phyloP scores from a whole-genome alignment of 78 protist species.

The Bodo saltans region DNA sequence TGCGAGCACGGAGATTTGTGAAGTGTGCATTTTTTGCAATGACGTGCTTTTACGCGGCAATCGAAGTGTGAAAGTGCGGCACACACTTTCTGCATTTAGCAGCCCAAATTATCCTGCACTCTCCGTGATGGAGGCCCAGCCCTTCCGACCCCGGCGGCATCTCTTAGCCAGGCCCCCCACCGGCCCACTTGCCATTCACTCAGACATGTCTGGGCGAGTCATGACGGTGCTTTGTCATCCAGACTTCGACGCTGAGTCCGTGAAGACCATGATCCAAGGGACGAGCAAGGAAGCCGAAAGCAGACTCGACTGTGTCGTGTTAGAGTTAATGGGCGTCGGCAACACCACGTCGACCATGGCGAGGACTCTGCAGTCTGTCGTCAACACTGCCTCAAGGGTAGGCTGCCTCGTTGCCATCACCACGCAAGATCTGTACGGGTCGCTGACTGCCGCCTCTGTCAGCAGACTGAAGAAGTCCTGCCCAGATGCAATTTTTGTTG shows the following conservation, averaged over 20 bases:
- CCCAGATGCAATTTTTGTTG: conserved; percentile 50
- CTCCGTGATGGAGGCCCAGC: background rate
- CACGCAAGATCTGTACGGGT: conserved; percentile 27
- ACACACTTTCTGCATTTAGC: conserved; percentile 37
- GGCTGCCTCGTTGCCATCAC: conserved; percentile 36
- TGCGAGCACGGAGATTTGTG: conserved; percentile 32
- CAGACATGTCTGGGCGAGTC: conserved; percentile 2
- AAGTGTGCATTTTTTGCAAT: conserved; percentile 52
- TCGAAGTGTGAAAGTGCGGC: conserved; percentile 39
- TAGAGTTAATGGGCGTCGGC: conserved; percentile 25
- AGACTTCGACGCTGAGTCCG: background rate
- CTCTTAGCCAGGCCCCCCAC: background rate
- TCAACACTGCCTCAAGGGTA: background rate
- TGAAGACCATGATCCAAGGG: conserved; percentile 10
- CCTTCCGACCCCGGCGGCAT: background rate
- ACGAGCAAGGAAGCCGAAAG: background rate
- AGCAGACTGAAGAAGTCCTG: background rate
- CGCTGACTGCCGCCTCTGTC: background rate
- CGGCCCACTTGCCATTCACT: background rate
- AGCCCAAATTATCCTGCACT: conserved; percentile 27
- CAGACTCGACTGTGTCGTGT: background rate
- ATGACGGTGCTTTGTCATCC: background rate
- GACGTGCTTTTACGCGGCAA: conserved; percentile 54
- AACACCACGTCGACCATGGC: background rate
- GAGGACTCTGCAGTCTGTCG: background rate